Evolutionary conservation across 768 basidiomycete species (phyloP).

Genomic region (Termitomyces sp.): DNA sequence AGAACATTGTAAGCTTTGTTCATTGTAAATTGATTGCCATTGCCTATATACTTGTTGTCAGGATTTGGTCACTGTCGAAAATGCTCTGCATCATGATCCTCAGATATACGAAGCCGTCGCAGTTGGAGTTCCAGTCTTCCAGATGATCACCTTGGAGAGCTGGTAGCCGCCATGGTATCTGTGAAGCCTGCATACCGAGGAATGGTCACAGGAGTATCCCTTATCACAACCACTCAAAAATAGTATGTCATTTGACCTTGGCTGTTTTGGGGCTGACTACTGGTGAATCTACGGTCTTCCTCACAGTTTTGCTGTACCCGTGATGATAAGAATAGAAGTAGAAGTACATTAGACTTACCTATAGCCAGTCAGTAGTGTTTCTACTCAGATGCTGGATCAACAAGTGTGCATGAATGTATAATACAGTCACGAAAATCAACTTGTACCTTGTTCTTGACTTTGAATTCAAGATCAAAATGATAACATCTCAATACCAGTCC

Average conservation of each 20-base stretch:
- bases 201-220: conserved; percentile 46
- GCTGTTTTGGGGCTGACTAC: neutral
- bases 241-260: conserved; percentile 28
- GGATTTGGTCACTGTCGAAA: conserved; percentile 62
- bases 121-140: conserved; percentile 61
- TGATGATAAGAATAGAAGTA: too few species aligned
- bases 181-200: conserved; percentile 44
- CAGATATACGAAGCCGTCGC: conserved; percentile 55
- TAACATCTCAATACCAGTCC: too few species aligned
- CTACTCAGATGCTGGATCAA: too few species aligned
- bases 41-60: conserved; percentile 21
- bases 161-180: conserved; percentile 58
- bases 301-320: conserved; percentile 59
- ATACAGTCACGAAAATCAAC: too few species aligned
- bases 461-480: too few species aligned
- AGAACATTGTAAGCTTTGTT: conserved; percentile 48
- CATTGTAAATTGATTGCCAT: neutral
- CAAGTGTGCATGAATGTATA: too few species aligned
- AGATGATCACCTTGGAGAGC: conserved; percentile 56
- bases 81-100: conserved; percentile 55
- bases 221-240: conserved; percentile 42
- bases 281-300: conserved; percentile 34
- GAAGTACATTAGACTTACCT: too few species aligned
- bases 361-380: too few species aligned
- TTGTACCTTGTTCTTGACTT: too few species aligned